Percentiles rank a stretch among this genome's conserved stretches.
Conservation (phyloP, 176 grass and related monocot genomes). For the Cymbopogon citratus region DNA sequence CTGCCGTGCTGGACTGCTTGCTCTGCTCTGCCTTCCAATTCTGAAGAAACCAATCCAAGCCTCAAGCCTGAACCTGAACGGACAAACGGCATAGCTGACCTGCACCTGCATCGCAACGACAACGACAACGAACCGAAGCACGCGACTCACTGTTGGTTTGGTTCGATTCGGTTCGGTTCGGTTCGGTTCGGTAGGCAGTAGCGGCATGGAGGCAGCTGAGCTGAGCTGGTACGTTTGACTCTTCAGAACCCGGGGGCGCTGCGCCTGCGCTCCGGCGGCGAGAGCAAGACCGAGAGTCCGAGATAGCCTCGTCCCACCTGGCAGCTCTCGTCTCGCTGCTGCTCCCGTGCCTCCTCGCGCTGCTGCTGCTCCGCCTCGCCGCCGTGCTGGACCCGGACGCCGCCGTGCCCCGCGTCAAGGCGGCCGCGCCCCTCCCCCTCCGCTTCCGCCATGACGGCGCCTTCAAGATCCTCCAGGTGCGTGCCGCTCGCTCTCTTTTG, state of each 20-base stretch:
- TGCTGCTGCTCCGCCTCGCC: conserved; percentile 37
- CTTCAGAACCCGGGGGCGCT: too few relatives aligned
- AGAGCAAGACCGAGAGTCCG: neutral
- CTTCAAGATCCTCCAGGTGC: conserved; percentile 64
- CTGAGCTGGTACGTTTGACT: neutral
- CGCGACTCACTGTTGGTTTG: neutral
- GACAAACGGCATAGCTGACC: neutral
- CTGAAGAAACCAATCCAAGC: neutral
- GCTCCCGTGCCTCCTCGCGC: conserved; percentile 26
- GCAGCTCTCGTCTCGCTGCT: conserved; percentile 17
- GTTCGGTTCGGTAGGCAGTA: too few relatives aligned
- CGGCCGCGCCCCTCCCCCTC: conserved; percentile 51
- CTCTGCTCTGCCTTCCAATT: neutral
- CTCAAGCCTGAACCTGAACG: neutral
- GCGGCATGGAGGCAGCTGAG: too few relatives aligned
- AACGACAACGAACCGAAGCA: neutral
- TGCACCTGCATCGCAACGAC: neutral
- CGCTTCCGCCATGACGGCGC: conserved; percentile 66
- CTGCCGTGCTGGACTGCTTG: neutral
- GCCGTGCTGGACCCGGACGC: conserved; percentile 22
- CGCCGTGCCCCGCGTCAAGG: conserved; percentile 47
- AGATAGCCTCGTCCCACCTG: neutral
- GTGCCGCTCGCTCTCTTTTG: neutral
- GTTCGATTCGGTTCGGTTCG: neutral
- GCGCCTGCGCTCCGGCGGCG: neutral